Percentiles rank a stretch among this genome's conserved stretches.
phyloP scores from a whole-genome alignment of 2,329 filamentous ascomycete genomes.

The Aspergillus latus region DNA sequence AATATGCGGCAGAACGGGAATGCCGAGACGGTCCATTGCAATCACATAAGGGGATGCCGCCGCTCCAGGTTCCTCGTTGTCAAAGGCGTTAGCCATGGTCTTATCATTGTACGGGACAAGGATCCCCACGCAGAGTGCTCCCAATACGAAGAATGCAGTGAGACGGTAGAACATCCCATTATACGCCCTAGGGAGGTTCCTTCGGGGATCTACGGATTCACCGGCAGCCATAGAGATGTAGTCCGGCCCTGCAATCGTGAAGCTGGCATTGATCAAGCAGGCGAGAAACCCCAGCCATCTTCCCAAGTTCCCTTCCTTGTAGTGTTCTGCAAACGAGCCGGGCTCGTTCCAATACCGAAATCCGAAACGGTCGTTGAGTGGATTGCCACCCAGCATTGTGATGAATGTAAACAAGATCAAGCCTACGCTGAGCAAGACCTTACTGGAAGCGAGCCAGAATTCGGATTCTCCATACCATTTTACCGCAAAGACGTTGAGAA shows the following conservation, averaged over 20 bases:
- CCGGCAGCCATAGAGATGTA: slow-evolving; percentile 66
- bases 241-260: slow-evolving; percentile 67
- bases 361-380: slow-evolving; percentile 67
- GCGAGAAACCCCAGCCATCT: slow-evolving; percentile 73
- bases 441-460: slow-evolving; percentile 71
- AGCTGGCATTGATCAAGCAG: slow-evolving; percentile 69
- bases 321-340: slow-evolving; percentile 68
- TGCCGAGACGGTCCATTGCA: slow-evolving; percentile 66
- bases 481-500: slow-evolving; percentile 69
- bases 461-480: slow-evolving; percentile 75
- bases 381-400: slow-evolving; percentile 80
- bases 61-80: slow-evolving; percentile 60
- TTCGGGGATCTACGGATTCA: slow-evolving; percentile 69
- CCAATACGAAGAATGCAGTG: slow-evolving; percentile 72
- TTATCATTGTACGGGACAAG: slow-evolving; percentile 68
- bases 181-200: slow-evolving; percentile 69
- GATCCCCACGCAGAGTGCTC: slow-evolving; percentile 70
- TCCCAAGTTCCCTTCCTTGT: slow-evolving; percentile 65
- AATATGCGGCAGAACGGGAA: slow-evolving; percentile 65
- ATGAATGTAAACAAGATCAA: slow-evolving; percentile 77
- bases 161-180: slow-evolving; percentile 79
- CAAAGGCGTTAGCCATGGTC: slow-evolving; percentile 61
- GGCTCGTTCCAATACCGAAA: slow-evolving; percentile 68
- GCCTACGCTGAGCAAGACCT: slow-evolving; percentile 69
- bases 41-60: slow-evolving; percentile 69